Base-by-base conservation (phyloP, 139 green algal genomes). In the Volvox africanus region DNA sequence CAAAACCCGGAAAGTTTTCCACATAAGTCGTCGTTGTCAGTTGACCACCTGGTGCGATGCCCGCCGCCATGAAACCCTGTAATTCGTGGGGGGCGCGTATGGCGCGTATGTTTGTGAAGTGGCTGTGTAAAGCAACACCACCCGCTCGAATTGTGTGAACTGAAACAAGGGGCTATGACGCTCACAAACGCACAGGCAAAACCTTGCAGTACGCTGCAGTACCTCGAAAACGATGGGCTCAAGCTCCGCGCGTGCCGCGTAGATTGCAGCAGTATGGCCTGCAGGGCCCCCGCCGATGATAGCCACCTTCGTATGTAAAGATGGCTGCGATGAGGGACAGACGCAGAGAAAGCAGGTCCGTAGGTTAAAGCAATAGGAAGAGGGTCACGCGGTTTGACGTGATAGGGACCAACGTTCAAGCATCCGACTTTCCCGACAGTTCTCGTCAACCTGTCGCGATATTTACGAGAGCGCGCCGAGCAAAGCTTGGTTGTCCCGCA, bases 1-100 rank as follows among this genome's bases (percentile, higher is more conserved):
- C 94, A 79, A 97, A 97, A n/a, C 96, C 96, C n/a, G 95, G 96
- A 89, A 96, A 97, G 92, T 97, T 97, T 81, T 97, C 96, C n/a
- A 98, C 95, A 50, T 97, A 93, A 22, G 93, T 94, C n/a, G 95
- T 97, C 33, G 95, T 97, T 26, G 95, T 97, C 26, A 97, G 93
- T 93, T 97, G 95, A 44, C 95, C 95, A 11, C 95, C 95, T 3
- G 95, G 94, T 2, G 96, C 95, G 55, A 99, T 97, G 76, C 97
- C 96, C 65, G 96, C 97, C 6, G 94, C 93, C 79, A 96, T 93
- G 77, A 82, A 96, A 16, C 97, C 97, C 85, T 98, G 30, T 12
- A 73, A 28, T 73, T 73, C 3, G 11, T 55, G 9, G 9, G 9
- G 5, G 9, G 44, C 5, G 9, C 44, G 44, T 55, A 55, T 9